Evolutionary conservation across 139 green algal genomes (phyloP).

Genomic region (Protoeuglena noctilucae): DNA sequence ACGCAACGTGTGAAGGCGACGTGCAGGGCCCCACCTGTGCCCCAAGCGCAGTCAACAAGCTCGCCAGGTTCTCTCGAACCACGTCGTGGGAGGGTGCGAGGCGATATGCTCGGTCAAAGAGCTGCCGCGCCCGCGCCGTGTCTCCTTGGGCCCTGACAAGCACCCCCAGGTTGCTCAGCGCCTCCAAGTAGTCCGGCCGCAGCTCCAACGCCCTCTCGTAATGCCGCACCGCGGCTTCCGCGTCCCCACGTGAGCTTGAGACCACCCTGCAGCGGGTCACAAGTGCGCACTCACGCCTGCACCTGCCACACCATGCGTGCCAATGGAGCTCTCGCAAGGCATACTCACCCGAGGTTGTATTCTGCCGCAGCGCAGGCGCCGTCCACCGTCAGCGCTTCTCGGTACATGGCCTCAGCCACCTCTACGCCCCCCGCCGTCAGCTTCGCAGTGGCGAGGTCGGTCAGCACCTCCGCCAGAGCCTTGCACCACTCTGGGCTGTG

Average conservation of each 20-base stretch:
- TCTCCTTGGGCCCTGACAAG: conserved; percentile 40
- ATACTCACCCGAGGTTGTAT: conserved; percentile 69
- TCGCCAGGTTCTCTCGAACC: conserved; percentile 57
- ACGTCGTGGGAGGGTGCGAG: conserved; percentile 19
- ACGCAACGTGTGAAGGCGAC: too few relatives aligned
- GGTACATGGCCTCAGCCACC: conserved; percentile 21
- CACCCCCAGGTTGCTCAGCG: conserved; percentile 86
- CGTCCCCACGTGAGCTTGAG: conserved; percentile 8
- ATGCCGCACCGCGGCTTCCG: conserved; percentile 14
- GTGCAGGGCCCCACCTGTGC: background rate
- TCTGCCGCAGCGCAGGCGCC: conserved; percentile 23
- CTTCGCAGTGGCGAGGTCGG: conserved; percentile 65
- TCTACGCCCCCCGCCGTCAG: conserved; percentile 32
- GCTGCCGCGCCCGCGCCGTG: conserved; percentile 51
- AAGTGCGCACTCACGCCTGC: conserved; percentile 1
- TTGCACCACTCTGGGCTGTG: too few relatives aligned
- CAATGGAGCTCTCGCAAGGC: too few relatives aligned
- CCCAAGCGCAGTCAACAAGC: conserved; percentile 39
- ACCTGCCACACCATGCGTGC: conserved; percentile 20
- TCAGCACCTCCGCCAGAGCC: conserved; percentile 57
- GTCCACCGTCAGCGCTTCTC: conserved; percentile 15
- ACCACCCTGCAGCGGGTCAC: conserved; percentile 6
- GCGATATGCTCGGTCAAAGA: conserved; percentile 59
- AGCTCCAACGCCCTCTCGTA: conserved; percentile 29
- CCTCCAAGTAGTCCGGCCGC: conserved; percentile 51